Evolutionary conservation across 2,329 filamentous ascomycete genomes (phyloP).

Genomic region (Metarhizium robertsii): DNA sequence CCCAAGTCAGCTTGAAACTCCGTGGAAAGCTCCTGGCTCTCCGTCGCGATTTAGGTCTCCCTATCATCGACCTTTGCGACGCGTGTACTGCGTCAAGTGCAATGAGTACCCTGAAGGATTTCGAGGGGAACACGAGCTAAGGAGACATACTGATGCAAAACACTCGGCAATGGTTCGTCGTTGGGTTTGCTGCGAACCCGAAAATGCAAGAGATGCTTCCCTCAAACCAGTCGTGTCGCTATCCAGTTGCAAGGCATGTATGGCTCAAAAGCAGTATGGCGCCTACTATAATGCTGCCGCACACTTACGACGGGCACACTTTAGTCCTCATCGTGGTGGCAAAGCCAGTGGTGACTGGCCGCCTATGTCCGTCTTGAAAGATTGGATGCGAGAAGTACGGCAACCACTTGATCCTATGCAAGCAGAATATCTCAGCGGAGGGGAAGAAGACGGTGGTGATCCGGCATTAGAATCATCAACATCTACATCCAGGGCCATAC

Average conservation of each 20-base stretch:
- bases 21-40: slow-evolving; percentile 33
- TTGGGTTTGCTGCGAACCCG: slow-evolving; percentile 47
- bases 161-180: slow-evolving; percentile 45
- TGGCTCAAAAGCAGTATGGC: slow-evolving; percentile 47
- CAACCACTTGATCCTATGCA: slow-evolving; percentile 32
- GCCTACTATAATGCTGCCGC: slow-evolving; percentile 52
- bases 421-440: slow-evolving; percentile 8
- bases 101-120: slow-evolving; percentile 79
- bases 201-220: slow-evolving; percentile 22
- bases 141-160: slow-evolving; percentile 55
- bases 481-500: neutral
- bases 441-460: slow-evolving; percentile 32
- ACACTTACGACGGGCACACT: slow-evolving; percentile 48
- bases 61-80: slow-evolving; percentile 52
- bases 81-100: slow-evolving; percentile 70
- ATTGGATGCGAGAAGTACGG: slow-evolving; percentile 52
- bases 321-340: slow-evolving; percentile 44
- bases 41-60: slow-evolving; percentile 26
- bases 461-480: slow-evolving; percentile 5
- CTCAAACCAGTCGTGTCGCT: slow-evolving; percentile 43
- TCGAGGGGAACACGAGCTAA: slow-evolving; percentile 78
- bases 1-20: slow-evolving; percentile 26
- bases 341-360: slow-evolving; percentile 52
- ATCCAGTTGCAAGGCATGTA: slow-evolving; percentile 46
- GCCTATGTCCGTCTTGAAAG: slow-evolving; percentile 46